phyloP scores from a whole-genome alignment of 169 alveolate genomes.

The Plasmodium gaboni region DNA sequence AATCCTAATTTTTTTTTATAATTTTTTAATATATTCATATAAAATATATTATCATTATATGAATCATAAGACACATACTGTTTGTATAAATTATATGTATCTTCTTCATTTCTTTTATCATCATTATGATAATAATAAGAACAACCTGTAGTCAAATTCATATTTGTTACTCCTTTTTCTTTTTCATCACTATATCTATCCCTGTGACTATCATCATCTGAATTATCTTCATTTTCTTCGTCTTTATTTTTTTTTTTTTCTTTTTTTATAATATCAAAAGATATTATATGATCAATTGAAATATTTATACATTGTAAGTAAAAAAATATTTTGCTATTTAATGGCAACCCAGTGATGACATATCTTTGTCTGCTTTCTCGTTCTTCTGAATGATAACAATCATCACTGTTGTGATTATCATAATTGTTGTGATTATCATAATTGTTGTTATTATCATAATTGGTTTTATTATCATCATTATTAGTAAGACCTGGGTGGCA shows the following conservation, averaged over 20 bases:
- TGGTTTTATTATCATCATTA: background rate
- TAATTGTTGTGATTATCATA: background rate
- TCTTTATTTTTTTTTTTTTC: background rate
- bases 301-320: slow-evolving; percentile 37
- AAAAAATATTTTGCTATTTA: slow-evolving; percentile 17
- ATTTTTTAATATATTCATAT: slow-evolving; percentile 27
- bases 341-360: slow-evolving; percentile 51
- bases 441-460: background rate
- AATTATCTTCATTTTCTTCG: background rate
- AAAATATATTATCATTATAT: background rate
- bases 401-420: background rate
- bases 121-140: too few relatives aligned
- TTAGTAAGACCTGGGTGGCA: background rate
- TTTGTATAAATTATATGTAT: too few relatives aligned
- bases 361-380: background rate
- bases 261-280: slow-evolving; percentile 23
- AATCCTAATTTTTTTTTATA: slow-evolving; percentile 13
- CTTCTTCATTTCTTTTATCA: too few relatives aligned
- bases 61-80: too few relatives aligned
- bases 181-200: background rate
- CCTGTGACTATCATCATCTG: background rate
- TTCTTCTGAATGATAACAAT: too few relatives aligned
- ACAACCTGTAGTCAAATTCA: too few relatives aligned
- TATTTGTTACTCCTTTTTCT: too few relatives aligned
- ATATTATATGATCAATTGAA: slow-evolving; percentile 19